A percentile compares a stretch with the other conserved stretches of the same genome.
These are phyloP conservation scores for Chlorella ohadii DNA, from an alignment of 139 green algal genomes.

Conservation along the genomic window DNA sequence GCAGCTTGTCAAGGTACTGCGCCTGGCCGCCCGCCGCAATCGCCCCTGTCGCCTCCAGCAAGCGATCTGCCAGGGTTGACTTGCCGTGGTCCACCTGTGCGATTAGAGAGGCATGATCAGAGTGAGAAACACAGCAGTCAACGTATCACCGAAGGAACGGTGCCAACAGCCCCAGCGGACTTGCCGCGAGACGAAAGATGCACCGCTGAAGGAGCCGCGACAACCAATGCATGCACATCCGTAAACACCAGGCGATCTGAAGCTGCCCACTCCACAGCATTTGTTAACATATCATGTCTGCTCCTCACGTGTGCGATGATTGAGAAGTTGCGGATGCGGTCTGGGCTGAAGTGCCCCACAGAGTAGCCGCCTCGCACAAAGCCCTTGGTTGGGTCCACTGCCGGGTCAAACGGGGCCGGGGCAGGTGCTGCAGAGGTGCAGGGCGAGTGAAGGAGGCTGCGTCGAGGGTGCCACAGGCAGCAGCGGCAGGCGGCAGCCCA, in stretches of 20 bases:
- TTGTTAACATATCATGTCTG: too few species aligned
- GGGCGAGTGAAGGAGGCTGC: neutral
- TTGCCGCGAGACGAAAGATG: too few species aligned
- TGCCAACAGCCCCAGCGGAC: too few species aligned
- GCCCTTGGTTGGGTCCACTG: neutral
- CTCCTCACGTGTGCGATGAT: conserved; percentile 88
- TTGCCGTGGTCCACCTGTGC: conserved; percentile 85
- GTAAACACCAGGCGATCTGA: too few species aligned
- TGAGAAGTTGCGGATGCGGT: conserved; percentile 83
- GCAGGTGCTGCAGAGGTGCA: neutral
- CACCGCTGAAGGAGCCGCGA: too few species aligned
- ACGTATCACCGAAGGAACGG: too few species aligned
- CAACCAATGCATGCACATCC: too few species aligned
- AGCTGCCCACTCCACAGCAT: too few species aligned
- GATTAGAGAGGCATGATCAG: too few species aligned
- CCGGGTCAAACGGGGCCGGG: neutral
- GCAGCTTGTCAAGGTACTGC: conserved; percentile 77
- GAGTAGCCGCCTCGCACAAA: conserved; percentile 38
- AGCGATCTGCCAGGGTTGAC: conserved; percentile 80
- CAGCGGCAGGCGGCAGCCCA: too few species aligned
- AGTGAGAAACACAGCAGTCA: too few species aligned
- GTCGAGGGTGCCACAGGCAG: too few species aligned
- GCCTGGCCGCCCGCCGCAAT: conserved; percentile 40
- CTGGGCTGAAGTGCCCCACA: conserved; percentile 44
- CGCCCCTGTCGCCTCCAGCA: conserved; percentile 67